Evolutionary conservation across 2,329 filamentous ascomycete genomes (phyloP).

Genomic region (Aspergillus japonicus): DNA sequence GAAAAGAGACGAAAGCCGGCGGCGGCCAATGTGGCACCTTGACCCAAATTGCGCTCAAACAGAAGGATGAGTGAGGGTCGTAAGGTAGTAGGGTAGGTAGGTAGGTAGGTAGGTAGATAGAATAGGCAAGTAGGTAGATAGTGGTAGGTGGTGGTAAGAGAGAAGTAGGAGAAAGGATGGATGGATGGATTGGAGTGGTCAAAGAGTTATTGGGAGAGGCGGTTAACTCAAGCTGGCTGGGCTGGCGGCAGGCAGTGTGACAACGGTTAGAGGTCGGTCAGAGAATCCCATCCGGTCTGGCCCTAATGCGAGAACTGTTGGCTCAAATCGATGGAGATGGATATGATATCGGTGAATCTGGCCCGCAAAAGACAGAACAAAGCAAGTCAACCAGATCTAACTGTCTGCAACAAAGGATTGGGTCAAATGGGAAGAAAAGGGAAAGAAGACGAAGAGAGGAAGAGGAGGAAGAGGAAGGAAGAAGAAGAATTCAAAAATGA

Average conservation of each 20-base stretch:
- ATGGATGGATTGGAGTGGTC: slow-evolving; percentile 14
- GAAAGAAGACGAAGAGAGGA: slow-evolving; percentile 1
- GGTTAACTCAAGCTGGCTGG: slow-evolving; percentile 27
- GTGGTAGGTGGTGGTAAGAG: not conserved
- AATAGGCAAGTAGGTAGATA: not conserved
- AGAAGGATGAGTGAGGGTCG: not conserved
- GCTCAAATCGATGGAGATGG: slow-evolving; percentile 12
- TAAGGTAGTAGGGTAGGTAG: not conserved
- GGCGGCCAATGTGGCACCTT: slow-evolving; percentile 13
- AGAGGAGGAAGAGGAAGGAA: slow-evolving; percentile 13
- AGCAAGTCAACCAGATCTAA: not conserved
- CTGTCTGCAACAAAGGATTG: too few relatives aligned
- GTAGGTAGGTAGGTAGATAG: not conserved
- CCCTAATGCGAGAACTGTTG: slow-evolving; percentile 24
- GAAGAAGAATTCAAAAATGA: slow-evolving; percentile 15
- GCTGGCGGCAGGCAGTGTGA: slow-evolving; percentile 28
- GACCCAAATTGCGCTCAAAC: slow-evolving; percentile 13
- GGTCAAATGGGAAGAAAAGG: not conserved
- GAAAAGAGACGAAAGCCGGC: slow-evolving; percentile 4
- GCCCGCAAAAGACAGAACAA: too few relatives aligned
- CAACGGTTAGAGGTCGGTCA: slow-evolving; percentile 24
- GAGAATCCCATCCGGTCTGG: slow-evolving; percentile 17
- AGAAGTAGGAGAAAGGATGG: not conserved
- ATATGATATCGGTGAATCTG: too few relatives aligned
- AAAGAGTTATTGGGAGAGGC: slow-evolving; percentile 20